A percentile compares a stretch with the other conserved stretches of the same genome.
phyloP scores from a whole-genome alignment of 768 basidiomycete genomes.

The Neoboletus subvelutipes region DNA sequence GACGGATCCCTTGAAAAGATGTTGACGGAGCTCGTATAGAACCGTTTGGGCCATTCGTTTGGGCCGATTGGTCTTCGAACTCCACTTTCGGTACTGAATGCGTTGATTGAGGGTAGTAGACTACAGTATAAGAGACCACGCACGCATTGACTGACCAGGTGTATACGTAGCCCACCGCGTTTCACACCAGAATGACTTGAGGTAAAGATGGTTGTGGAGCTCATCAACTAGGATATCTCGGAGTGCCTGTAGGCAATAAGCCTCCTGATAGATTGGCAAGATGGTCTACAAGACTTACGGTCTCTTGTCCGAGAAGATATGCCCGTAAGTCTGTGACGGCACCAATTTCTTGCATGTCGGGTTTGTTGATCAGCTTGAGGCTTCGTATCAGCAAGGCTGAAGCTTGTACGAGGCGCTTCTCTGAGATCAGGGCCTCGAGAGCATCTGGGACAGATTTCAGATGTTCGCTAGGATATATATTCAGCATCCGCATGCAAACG shows the following conservation, averaged over 20 bases:
- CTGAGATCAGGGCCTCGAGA: constrained; percentile 91
- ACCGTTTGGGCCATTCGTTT: constrained; percentile 22
- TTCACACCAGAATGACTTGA: constrained; percentile 96
- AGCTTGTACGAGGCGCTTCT: constrained; percentile 90
- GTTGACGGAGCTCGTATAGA: constrained; percentile 31
- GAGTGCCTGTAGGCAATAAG: constrained; percentile 58
- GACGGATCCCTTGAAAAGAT: constrained; percentile 45
- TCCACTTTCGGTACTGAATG: constrained; percentile 63
- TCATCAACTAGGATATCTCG: constrained; percentile 94
- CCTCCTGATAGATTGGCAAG: background rate
- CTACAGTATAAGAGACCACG: constrained; percentile 30
- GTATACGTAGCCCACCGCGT: constrained; percentile 85
- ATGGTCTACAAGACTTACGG: constrained; percentile 46
- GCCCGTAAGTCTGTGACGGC: constrained; percentile 84
- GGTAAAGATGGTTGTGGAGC: constrained; percentile 93
- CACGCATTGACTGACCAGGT: constrained; percentile 75
- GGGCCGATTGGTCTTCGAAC: constrained; percentile 50
- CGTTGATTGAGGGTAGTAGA: constrained; percentile 9
- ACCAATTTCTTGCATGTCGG: constrained; percentile 95
- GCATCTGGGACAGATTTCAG: constrained; percentile 89
- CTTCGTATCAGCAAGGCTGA: constrained; percentile 83
- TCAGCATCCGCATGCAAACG: constrained; percentile 15
- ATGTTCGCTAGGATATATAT: constrained; percentile 60
- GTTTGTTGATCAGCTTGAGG: constrained; percentile 85
- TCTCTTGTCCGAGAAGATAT: constrained; percentile 86